phyloP scores from a whole-genome alignment of 352 stramenopile species.

The Globisporangium radiosum region DNA sequence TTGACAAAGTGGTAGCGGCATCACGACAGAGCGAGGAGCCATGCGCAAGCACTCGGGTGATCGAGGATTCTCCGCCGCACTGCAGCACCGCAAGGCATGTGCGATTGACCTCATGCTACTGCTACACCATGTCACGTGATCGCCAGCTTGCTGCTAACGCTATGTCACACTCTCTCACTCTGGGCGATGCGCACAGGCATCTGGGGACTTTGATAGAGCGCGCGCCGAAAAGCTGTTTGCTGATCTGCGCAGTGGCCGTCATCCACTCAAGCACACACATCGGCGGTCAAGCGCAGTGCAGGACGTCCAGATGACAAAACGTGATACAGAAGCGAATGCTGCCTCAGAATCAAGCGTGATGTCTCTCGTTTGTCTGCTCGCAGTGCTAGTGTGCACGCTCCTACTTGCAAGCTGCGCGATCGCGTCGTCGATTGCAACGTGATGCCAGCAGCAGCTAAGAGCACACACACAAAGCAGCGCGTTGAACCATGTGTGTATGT shows the following conservation, averaged over 20 bases:
- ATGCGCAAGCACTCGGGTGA: slow-evolving; percentile 35
- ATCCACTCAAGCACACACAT: slow-evolving; percentile 6
- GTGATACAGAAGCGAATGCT: too few relatives aligned
- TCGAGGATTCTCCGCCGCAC: slow-evolving; percentile 34
- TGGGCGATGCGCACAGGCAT: slow-evolving; percentile 15
- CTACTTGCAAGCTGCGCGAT: slow-evolving; percentile 35
- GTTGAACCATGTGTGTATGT: too few relatives aligned
- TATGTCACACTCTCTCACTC: not conserved
- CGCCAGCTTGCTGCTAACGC: too few relatives aligned
- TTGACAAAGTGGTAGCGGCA: not conserved
- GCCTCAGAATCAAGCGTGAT: too few relatives aligned
- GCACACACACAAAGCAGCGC: too few relatives aligned
- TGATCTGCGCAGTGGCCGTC: slow-evolving; percentile 22
- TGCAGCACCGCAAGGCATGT: slow-evolving; percentile 50
- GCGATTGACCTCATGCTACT: not conserved
- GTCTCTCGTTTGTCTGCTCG: slow-evolving; percentile 14
- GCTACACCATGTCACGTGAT: not conserved
- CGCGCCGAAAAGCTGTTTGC: slow-evolving; percentile 31
- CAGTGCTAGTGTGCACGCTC: slow-evolving; percentile 25
- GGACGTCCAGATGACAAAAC: not conserved
- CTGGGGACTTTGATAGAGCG: slow-evolving; percentile 32
- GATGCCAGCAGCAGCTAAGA: not conserved
- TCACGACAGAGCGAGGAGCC: not conserved
- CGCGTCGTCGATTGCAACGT: slow-evolving; percentile 25
- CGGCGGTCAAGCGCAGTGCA: not conserved